phyloP scores from a whole-genome alignment of 495 filamentous ascomycete species.

The Xylaria venustula region DNA sequence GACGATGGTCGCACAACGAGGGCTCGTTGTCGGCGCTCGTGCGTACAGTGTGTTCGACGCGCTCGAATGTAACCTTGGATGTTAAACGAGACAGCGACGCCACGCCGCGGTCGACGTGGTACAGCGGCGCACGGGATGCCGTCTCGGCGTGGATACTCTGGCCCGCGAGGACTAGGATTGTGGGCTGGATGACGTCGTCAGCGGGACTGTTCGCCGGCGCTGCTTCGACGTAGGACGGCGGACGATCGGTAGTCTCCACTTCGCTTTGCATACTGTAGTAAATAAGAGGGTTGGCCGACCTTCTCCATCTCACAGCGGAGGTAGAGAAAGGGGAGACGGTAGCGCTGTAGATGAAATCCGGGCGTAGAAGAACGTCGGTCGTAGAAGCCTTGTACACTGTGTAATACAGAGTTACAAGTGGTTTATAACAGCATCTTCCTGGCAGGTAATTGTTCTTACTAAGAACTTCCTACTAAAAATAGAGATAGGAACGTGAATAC shows the following conservation, averaged over 20 bases:
- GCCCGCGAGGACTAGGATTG: constrained; percentile 43
- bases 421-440: no score
- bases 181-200: constrained; percentile 42
- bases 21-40: constrained; percentile 5
- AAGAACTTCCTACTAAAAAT: no score
- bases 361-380: no score
- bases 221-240: background rate
- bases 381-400: no score
- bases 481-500: no score
- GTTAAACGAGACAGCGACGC: background rate
- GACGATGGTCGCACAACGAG: background rate
- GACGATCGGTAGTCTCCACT: background rate
- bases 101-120: constrained; percentile 9
- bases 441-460: no score
- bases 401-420: no score
- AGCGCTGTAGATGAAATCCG: no score
- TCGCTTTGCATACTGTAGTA: background rate
- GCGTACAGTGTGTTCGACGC: constrained; percentile 7
- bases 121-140: background rate
- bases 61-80: constrained; percentile 1
- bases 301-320: no score
- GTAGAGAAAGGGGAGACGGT: no score
- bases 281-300: no score
- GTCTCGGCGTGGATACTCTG: constrained; percentile 11
- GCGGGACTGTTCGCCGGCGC: constrained; percentile 1